Evolutionary conservation across 768 basidiomycete species (phyloP).

Genomic region (Terana coerulea): DNA sequence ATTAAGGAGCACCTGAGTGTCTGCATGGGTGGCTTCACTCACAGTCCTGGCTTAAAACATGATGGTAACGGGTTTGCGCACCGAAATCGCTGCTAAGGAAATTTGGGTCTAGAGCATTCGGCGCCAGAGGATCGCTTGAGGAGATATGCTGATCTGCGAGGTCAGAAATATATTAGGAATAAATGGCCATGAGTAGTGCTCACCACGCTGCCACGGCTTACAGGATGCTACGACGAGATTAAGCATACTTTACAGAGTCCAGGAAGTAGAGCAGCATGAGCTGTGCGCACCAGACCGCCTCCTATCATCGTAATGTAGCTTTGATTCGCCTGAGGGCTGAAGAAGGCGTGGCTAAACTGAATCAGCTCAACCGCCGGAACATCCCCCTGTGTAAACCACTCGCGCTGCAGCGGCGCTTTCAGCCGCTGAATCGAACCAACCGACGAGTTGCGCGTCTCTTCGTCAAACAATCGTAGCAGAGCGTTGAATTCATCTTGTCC

Average conservation of each 20-base stretch:
- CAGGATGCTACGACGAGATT: background rate
- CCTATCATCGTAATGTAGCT: background rate
- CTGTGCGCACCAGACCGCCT: background rate
- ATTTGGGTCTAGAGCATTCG: background rate
- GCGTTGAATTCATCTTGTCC: background rate
- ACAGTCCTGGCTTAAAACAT: background rate
- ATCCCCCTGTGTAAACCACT: background rate
- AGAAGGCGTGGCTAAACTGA: background rate
- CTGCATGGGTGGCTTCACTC: background rate
- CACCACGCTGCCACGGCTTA: background rate
- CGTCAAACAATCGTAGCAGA: background rate
- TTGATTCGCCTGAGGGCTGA: background rate
- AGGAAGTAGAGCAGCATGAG: background rate
- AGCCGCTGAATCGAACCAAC: background rate
- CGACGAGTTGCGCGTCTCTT: background rate
- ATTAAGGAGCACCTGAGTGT: background rate
- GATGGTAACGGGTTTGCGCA: background rate
- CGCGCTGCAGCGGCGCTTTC: background rate
- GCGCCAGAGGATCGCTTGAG: background rate
- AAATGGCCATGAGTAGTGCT: too few species aligned
- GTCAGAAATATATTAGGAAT: background rate
- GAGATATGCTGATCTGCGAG: background rate
- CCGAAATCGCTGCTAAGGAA: background rate
- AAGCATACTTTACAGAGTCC: background rate
- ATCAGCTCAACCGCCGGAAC: background rate